phyloP scores from a whole-genome alignment of 2,329 filamentous ascomycete genomes.

The Xylaria digitata region DNA sequence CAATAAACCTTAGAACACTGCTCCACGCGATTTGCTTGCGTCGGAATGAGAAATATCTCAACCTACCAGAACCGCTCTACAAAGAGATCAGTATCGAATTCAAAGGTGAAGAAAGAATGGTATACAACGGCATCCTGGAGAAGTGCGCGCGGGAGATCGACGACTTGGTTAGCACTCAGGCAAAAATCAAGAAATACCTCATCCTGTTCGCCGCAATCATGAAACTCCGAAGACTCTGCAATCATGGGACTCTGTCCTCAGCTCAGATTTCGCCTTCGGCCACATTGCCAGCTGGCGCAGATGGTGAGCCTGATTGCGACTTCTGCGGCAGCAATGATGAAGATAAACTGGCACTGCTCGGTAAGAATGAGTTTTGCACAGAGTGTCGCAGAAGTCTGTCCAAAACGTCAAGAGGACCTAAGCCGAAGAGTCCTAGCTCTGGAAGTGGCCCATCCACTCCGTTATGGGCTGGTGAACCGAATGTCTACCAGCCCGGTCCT shows the following conservation, averaged over 20 bases:
- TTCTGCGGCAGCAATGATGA: too few relatives aligned
- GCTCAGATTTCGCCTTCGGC: too few relatives aligned
- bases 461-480: too few relatives aligned
- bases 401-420: too few relatives aligned
- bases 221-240: conserved; percentile 21
- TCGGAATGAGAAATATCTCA: not conserved
- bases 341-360: too few relatives aligned
- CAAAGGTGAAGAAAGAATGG: not conserved
- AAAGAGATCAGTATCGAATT: not conserved
- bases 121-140: not conserved
- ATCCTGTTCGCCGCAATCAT: conserved; percentile 14
- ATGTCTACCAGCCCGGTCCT: too few relatives aligned
- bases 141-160: not conserved
- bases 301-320: not conserved
- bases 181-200: conserved; percentile 10
- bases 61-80: not conserved
- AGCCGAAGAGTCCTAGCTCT: too few relatives aligned
- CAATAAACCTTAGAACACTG: conserved; percentile 14
- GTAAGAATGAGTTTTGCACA: too few relatives aligned
- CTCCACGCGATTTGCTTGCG: conserved; percentile 11
- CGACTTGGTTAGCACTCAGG: conserved; percentile 9
- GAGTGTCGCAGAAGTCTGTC: too few relatives aligned
- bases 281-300: not conserved
- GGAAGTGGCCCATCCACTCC: too few relatives aligned
- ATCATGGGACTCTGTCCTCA: conserved; percentile 2